phyloP scores from a whole-genome alignment of 2,329 filamentous ascomycete genomes.

The Cladosporium sp. region DNA sequence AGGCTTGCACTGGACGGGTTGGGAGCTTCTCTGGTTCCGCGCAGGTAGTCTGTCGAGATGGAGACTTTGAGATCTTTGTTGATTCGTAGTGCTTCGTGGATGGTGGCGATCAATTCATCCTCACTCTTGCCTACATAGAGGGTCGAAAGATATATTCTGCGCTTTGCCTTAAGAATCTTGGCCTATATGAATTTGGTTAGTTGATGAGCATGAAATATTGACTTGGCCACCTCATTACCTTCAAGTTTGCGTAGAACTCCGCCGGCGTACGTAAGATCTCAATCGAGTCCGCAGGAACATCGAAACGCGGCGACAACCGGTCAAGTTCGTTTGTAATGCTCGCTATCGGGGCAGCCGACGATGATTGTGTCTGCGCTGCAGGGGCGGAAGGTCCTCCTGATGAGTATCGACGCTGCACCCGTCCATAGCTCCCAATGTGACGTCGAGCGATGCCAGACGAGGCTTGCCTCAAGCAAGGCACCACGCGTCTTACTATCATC shows the following conservation, averaged over 20 bases:
- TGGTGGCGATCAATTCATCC: conserved; percentile 75
- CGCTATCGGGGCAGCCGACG: conserved; percentile 45
- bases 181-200: conserved; percentile 43
- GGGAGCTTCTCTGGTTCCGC: conserved; percentile 87
- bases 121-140: conserved; percentile 95
- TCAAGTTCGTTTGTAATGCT: conserved; percentile 73
- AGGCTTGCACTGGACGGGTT: conserved; percentile 83
- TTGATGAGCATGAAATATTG: neutral
- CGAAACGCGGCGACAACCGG: conserved; percentile 84
- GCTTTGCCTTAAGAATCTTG: conserved; percentile 76
- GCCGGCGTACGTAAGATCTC: conserved; percentile 71
- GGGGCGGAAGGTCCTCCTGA: conserved; percentile 15
- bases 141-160: conserved; percentile 86
- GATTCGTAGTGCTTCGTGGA: conserved; percentile 67
- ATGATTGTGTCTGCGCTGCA: conserved; percentile 14
- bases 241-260: conserved; percentile 90
- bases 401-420: conserved; percentile 21
- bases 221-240: conserved; percentile 51
- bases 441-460: neutral
- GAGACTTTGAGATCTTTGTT: conserved; percentile 78
- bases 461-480: conserved; percentile 22
- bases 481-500: conserved; percentile 27
- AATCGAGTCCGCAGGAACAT: conserved; percentile 76
- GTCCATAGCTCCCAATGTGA: conserved; percentile 6
- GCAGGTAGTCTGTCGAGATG: conserved; percentile 84